Percentiles rank a stretch among this genome's conserved stretches.
Conservation (phyloP, 768 basidiomycete species). For the Boletus sp. region DNA sequence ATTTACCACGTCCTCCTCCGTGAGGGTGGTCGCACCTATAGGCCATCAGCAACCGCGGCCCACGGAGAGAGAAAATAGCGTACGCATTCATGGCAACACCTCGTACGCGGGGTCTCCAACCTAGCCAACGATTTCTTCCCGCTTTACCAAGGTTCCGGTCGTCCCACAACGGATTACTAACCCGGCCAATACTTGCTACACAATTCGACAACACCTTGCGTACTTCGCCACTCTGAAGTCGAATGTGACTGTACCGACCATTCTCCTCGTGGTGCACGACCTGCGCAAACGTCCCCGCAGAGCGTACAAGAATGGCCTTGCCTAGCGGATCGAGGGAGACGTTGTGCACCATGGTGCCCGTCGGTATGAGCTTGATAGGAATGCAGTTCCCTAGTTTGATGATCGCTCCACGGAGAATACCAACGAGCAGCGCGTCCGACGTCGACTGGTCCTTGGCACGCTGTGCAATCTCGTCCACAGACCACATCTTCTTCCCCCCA, state of each 20-base stretch:
- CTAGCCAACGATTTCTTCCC: conserved; percentile 84
- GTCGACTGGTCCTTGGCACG: conserved; percentile 33
- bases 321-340: conserved; percentile 74
- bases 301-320: conserved; percentile 78
- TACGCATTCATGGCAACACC: conserved; percentile 98
- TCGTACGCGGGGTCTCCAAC: conserved; percentile 78
- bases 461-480: conserved; percentile 23
- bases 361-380: conserved; percentile 85
- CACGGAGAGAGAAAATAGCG: conserved; percentile 22
- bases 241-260: conserved; percentile 75
- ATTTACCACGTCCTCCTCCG: conserved; percentile 97
- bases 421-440: conserved; percentile 68
- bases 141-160: conserved; percentile 86
- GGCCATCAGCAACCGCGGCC: background rate
- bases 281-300: conserved; percentile 84
- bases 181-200: conserved; percentile 85
- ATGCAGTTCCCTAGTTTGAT: conserved; percentile 92
- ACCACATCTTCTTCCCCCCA: conserved; percentile 8
- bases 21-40: conserved; percentile 85
- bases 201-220: conserved; percentile 79
- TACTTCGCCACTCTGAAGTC: conserved; percentile 90
- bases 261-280: conserved; percentile 74
- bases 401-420: conserved; percentile 78
- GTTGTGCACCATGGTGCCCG: conserved; percentile 87
- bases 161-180: conserved; percentile 91